A percentile compares a stretch with the other conserved stretches of the same genome.
Conservation (phyloP, 176 grass and related monocot species). For the Aegilops bicornis region DNA sequence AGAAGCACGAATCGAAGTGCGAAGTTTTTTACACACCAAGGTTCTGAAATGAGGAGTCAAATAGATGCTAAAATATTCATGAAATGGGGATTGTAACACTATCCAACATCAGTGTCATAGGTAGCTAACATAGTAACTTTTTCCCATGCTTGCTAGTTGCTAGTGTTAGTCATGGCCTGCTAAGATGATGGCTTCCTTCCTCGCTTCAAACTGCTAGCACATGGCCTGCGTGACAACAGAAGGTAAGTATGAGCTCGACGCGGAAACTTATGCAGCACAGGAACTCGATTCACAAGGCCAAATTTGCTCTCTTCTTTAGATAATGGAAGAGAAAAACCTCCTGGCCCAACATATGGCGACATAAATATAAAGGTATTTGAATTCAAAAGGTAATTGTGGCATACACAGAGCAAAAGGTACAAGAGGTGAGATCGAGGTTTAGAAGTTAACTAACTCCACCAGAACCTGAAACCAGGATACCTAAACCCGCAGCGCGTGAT, state of each 20-base stretch:
- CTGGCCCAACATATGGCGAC: not conserved
- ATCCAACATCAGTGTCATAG: not conserved
- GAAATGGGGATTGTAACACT: not conserved
- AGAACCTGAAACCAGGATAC: no score
- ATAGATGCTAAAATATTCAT: not conserved
- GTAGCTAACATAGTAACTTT: not conserved
- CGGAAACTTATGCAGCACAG: not conserved
- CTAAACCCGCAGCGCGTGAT: no score
- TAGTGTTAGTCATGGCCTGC: not conserved
- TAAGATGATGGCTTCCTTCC: not conserved
- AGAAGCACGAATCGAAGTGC: not conserved
- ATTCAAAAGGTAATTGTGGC: not conserved
- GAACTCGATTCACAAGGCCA: not conserved
- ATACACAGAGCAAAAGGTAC: not conserved
- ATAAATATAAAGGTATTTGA: not conserved
- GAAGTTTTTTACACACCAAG: not conserved
- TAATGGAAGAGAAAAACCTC: not conserved
- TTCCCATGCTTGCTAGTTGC: not conserved
- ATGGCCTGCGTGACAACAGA: not conserved
- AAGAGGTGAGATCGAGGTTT: no score
- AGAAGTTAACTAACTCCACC: no score
- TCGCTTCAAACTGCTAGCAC: not conserved
- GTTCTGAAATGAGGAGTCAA: not conserved
- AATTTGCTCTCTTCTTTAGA: not conserved
- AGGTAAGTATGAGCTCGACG: not conserved